phyloP scores from a whole-genome alignment of 2,329 filamentous ascomycete genomes.

The Clonostachys chloroleuca region DNA sequence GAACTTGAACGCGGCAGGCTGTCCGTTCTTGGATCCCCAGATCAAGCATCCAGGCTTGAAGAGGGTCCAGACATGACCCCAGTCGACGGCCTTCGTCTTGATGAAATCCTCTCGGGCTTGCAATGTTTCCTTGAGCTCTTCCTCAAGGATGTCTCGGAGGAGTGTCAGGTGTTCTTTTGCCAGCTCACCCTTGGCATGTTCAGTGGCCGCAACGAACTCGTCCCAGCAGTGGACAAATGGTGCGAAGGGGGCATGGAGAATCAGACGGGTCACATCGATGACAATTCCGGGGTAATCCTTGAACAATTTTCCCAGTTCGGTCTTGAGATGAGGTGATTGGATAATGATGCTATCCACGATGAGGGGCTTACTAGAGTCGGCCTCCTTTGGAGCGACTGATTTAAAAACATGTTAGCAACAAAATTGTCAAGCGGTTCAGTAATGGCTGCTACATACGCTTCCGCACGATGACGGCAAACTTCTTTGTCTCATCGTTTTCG shows the following conservation, averaged over 20 bases:
- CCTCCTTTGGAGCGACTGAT: slow-evolving; percentile 33
- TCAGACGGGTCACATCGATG: slow-evolving; percentile 52
- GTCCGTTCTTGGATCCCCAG: slow-evolving; percentile 29
- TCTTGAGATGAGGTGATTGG: slow-evolving; percentile 58
- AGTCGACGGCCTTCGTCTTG: slow-evolving; percentile 47
- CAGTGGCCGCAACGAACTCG: slow-evolving; percentile 32
- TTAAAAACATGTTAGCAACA: neutral
- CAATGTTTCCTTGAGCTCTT: slow-evolving; percentile 46
- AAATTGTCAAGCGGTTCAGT: neutral
- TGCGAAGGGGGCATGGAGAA: slow-evolving; percentile 56
- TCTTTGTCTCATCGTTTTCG: slow-evolving; percentile 57
- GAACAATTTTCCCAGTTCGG: slow-evolving; percentile 48
- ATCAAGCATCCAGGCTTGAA: slow-evolving; percentile 41
- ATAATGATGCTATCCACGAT: slow-evolving; percentile 59
- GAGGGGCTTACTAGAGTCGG: slow-evolving; percentile 55
- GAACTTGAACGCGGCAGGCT: slow-evolving; percentile 31
- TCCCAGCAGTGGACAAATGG: slow-evolving; percentile 65
- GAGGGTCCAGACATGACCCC: slow-evolving; percentile 48
- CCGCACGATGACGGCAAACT: slow-evolving; percentile 56
- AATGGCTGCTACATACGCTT: slow-evolving; percentile 28
- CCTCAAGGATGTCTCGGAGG: slow-evolving; percentile 38
- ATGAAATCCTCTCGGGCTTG: slow-evolving; percentile 45
- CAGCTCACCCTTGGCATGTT: slow-evolving; percentile 28
- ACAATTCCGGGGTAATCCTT: slow-evolving; percentile 56
- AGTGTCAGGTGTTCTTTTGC: slow-evolving; percentile 42